Evolutionary conservation across 208 protist species (phyloP).

Genomic region (Leishmania major): DNA sequence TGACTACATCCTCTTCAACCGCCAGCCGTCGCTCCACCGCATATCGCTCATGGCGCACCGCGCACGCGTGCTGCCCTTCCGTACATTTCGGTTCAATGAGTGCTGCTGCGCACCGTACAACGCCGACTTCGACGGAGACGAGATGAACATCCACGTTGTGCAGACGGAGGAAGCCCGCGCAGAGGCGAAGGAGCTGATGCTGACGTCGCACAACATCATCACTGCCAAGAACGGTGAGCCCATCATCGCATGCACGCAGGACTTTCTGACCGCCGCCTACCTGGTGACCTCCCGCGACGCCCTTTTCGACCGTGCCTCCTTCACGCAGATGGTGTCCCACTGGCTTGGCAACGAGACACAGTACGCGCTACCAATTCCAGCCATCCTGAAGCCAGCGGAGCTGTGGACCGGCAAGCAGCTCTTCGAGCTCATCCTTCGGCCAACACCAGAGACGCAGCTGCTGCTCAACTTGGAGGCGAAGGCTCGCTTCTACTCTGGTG

Average conservation of each 20-base stretch:
- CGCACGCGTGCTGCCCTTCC: slow-evolving; percentile 94
- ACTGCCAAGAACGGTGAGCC: slow-evolving; percentile 98
- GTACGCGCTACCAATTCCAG: slow-evolving; percentile 96
- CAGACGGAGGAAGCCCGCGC: slow-evolving; percentile 99
- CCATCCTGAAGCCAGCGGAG: slow-evolving; percentile 97
- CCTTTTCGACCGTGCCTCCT: slow-evolving; percentile 95
- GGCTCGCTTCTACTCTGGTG: slow-evolving; percentile 88
- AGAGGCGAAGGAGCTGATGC: slow-evolving; percentile 97
- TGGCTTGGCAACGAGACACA: slow-evolving; percentile 72
- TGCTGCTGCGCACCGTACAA: slow-evolving; percentile 99
- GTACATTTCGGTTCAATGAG: slow-evolving; percentile 99
- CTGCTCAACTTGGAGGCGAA: slow-evolving; percentile 93
- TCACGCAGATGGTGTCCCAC: slow-evolving; percentile 90
- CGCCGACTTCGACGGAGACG: slow-evolving; percentile 99
- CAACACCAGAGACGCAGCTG: slow-evolving; percentile 51
- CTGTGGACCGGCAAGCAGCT: slow-evolving; percentile 99
- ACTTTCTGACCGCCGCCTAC: slow-evolving; percentile 98
- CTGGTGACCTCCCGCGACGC: slow-evolving; percentile 96
- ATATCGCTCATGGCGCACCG: slow-evolving; percentile 99
- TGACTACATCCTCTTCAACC: slow-evolving; percentile 99
- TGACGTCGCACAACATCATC: slow-evolving; percentile 97
- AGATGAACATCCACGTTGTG: slow-evolving; percentile 99
- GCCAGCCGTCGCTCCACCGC: slow-evolving; percentile 99
- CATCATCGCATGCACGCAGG: slow-evolving; percentile 99
- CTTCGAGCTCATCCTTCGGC: slow-evolving; percentile 94